phyloP scores from a whole-genome alignment of 1,284 basidiomycete species.

The Sporisorium exsertum region DNA sequence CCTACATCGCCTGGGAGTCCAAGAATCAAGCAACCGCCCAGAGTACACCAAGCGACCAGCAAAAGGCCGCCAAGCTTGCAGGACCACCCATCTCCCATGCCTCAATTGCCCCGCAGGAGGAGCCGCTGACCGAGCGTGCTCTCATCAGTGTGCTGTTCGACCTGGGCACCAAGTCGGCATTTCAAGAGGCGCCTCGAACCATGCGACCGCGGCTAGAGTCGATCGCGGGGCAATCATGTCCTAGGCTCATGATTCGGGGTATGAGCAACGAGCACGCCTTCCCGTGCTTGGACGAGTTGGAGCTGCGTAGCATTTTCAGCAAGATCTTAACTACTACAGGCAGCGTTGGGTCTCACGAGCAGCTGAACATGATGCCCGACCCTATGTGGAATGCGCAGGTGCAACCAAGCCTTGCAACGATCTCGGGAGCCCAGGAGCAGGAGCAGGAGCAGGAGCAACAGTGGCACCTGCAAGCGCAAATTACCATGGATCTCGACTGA shows the following conservation, averaged over 20 bases:
- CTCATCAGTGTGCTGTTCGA: slow-evolving; percentile 14
- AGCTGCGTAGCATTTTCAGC: background rate
- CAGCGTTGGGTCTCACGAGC: background rate
- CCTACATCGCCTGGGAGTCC: slow-evolving; percentile 21
- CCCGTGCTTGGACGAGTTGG: slow-evolving; percentile 9
- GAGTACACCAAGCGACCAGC: too few relatives aligned
- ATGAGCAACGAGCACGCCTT: background rate
- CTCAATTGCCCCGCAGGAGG: background rate
- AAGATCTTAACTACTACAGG: background rate
- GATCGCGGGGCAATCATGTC: slow-evolving; percentile 2
- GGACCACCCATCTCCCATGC: background rate
- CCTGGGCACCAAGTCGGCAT: slow-evolving; percentile 4
- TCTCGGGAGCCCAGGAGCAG: background rate
- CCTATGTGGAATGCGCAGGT: slow-evolving; percentile 2
- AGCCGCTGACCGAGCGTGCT: slow-evolving; percentile 7
- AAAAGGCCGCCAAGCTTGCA: background rate
- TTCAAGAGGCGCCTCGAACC: background rate
- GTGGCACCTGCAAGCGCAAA: too few relatives aligned
- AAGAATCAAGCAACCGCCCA: slow-evolving; percentile 3
- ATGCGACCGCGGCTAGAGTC: background rate
- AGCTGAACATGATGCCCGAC: background rate
- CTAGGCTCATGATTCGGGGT: slow-evolving; percentile 10
- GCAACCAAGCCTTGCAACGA: background rate
- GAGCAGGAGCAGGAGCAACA: too few relatives aligned
- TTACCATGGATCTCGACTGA: background rate